phyloP scores from a whole-genome alignment of 1,284 basidiomycete species.

The Cystobasidium sp. region DNA sequence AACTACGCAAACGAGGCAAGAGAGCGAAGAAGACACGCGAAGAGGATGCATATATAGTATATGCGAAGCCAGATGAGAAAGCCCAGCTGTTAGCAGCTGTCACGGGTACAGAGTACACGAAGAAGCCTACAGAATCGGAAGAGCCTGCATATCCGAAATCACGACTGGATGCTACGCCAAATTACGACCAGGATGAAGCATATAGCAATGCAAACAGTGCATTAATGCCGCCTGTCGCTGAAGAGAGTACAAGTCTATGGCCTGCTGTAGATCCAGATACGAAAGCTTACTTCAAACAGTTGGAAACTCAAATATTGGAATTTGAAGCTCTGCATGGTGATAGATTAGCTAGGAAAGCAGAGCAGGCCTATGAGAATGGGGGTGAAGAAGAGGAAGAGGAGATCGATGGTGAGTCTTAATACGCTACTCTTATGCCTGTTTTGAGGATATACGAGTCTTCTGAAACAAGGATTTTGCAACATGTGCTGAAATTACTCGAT shows the following conservation, averaged over 20 bases:
- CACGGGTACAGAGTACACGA: slow-evolving; percentile 35
- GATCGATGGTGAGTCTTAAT: slow-evolving; percentile 48
- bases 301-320: slow-evolving; percentile 52
- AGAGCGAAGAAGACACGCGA: slow-evolving; percentile 42
- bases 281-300: slow-evolving; percentile 53
- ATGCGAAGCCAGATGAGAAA: slow-evolving; percentile 41
- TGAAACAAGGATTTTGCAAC: background rate
- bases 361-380: slow-evolving; percentile 26
- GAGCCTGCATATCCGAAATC: slow-evolving; percentile 1
- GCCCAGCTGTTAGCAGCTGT: slow-evolving; percentile 29
- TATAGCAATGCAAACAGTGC: background rate
- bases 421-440: background rate
- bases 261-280: slow-evolving; percentile 52
- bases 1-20: slow-evolving; percentile 42
- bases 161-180: background rate
- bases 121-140: slow-evolving; percentile 1
- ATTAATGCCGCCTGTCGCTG: background rate
- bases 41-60: slow-evolving; percentile 41
- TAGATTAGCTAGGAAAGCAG: slow-evolving; percentile 29
- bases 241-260: slow-evolving; percentile 41
- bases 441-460: background rate
- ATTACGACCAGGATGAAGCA: background rate
- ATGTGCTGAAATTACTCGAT: slow-evolving; percentile 18
- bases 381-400: slow-evolving; percentile 48
- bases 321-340: slow-evolving; percentile 46